These are phyloP conservation scores for Blastocystis sp. DNA, from an alignment of 352 stramenopile genomes.

Conservation along the genomic window DNA sequence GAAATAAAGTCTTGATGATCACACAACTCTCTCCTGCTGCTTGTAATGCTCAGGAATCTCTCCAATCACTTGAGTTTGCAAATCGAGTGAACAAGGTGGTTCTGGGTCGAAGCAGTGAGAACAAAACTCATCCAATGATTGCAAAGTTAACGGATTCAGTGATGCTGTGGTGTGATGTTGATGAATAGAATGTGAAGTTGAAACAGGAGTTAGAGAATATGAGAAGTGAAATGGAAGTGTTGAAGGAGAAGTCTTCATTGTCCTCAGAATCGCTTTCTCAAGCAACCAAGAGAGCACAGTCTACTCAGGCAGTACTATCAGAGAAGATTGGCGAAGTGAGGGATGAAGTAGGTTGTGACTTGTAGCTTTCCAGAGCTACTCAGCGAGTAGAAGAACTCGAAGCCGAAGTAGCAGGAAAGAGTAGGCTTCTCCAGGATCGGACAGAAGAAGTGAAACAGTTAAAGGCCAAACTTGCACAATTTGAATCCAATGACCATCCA, in stretches of 20 bases:
- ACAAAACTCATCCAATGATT: conserved; percentile 51
- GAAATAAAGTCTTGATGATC: conserved; percentile 87
- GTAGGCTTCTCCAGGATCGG: conserved; percentile 17
- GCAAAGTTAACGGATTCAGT: conserved; percentile 40
- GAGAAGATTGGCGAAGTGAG: conserved; percentile 19
- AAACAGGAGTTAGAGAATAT: conserved; percentile 17
- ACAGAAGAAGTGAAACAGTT: conserved; percentile 6
- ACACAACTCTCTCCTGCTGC: conserved; percentile 81
- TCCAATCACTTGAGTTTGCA: conserved; percentile 84
- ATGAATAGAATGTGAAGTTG: conserved; percentile 45
- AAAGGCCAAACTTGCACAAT: not conserved
- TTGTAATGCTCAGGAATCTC: conserved; percentile 79
- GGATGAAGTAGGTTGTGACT: not conserved
- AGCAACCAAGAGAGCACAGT: not conserved
- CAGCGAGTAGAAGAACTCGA: not conserved
- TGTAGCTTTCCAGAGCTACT: not conserved
- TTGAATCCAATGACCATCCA: not conserved
- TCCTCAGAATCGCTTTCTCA: not conserved
- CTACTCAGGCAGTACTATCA: not conserved
- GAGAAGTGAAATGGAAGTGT: not conserved
- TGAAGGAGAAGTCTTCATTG: not conserved
- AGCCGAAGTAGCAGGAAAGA: conserved; percentile 37
- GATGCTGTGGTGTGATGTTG: not conserved
- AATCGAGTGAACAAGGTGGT: conserved; percentile 85
- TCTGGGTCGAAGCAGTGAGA: conserved; percentile 73